Evolutionary conservation across 2,329 filamentous ascomycete species (phyloP), one percentile per base, ranked within the genome.

Genomic region (Alternaria burnsii): DNA sequence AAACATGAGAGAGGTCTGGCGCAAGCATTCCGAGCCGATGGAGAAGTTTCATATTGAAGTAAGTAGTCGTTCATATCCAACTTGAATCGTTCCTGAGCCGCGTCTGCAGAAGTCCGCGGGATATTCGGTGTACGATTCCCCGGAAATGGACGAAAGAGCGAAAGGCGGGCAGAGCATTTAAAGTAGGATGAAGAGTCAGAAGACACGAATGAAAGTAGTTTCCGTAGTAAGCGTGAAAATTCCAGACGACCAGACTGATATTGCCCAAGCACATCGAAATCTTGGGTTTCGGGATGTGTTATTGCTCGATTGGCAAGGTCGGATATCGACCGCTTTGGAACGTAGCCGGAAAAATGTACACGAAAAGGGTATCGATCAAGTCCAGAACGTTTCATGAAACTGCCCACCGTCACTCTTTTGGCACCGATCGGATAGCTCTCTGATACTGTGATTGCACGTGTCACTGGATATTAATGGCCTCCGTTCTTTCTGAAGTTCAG

Each of bases 401-500:
- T 32, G 46, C 46, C 36, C 47, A 34, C 26, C 26, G 52, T 42
- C 42, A 46, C 51, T 59, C 28, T 52, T 52, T 20, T 52, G 11
- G 26, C 58, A n/a, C 59, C 50, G 58, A 46, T 34, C 26, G 18
- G 42, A 28, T 26, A 5, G 41, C 24, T 43, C 46, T 30, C 30
- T 26, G 7, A 8, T 46, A 20, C 18, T 34, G 34, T 38, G 32
- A n/a, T 20, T 5, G n/a, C 9, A 40, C n/a, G n/a, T 11, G 36
- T 40, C 36, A 40, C 36, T 10, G 52, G 18, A 20, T 34, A 32
- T 59, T 77, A 83, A 64, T 83, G 81, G 52, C 79, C 79, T 51
- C 89, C 86, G 78, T 91, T 90, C 84, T 93, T 93, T 62, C 82
- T 78, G 83, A 95, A 99, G 55, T 91, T 89, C 63, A 99, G 85